Evolutionary conservation across 116 monocot species (phyloP).

Genomic region (Posidonia oceanica): DNA sequence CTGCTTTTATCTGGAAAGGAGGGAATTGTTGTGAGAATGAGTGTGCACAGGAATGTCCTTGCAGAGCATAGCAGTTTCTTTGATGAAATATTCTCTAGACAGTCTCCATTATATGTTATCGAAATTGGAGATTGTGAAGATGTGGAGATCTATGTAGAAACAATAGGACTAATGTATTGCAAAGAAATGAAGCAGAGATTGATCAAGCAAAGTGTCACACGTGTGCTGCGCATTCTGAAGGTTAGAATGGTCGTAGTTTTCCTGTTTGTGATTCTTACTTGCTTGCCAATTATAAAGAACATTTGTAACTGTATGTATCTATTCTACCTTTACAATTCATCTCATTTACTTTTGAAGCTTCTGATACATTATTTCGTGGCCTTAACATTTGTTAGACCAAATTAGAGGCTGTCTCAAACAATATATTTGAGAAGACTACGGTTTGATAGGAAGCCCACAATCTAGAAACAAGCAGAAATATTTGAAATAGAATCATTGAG

Average conservation of each 20-base stretch:
- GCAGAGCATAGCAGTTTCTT: slow-evolving; percentile 64
- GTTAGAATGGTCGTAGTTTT: slow-evolving; percentile 15
- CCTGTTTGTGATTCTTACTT: no score
- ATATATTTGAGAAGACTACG: no score
- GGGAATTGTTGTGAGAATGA: slow-evolving; percentile 70
- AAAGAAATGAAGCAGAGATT: slow-evolving; percentile 71
- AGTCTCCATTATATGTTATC: slow-evolving; percentile 30
- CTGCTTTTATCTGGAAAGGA: slow-evolving; percentile 76
- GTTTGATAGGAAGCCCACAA: no score
- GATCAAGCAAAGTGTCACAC: slow-evolving; percentile 73
- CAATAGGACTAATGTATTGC: slow-evolving; percentile 90
- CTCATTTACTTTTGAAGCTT: no score
- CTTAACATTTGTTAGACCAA: no score
- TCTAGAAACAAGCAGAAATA: no score
- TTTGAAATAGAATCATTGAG: no score
- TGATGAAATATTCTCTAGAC: slow-evolving; percentile 40
- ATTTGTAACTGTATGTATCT: no score
- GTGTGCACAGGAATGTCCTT: slow-evolving; percentile 62
- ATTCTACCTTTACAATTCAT: no score
- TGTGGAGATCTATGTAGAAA: slow-evolving; percentile 89
- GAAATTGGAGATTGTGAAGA: slow-evolving; percentile 84
- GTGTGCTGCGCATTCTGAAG: slow-evolving; percentile 81
- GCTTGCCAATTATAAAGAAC: background rate
- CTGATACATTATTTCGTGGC: no score
- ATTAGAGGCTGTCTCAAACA: no score